phyloP scores from a whole-genome alignment of 106 monocot genomes.

The Dendrobium nobile region DNA sequence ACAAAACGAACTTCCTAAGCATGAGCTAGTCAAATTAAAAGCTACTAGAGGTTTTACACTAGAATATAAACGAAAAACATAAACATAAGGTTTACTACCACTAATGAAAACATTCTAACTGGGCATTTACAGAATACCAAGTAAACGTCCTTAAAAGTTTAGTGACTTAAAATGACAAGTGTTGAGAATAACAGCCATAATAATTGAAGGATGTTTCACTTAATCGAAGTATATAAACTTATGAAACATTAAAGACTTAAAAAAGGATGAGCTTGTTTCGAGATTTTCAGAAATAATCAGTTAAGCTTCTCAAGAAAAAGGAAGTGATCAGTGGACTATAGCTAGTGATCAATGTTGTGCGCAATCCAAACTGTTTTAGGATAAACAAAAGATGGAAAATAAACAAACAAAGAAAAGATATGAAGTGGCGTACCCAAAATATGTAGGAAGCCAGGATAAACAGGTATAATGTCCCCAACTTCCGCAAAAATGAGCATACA shows the following conservation, averaged over 20 bases:
- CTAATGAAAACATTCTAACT: neutral
- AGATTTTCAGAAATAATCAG: neutral
- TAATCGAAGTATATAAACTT: neutral
- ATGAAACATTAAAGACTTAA: neutral
- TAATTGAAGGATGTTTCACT: neutral
- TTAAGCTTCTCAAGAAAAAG: neutral
- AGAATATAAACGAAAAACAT: neutral
- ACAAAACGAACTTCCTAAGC: neutral
- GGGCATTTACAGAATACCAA: neutral
- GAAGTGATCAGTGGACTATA: neutral
- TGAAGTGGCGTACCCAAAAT: constrained; percentile 55
- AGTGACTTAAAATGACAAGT: neutral
- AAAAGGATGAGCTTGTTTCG: neutral
- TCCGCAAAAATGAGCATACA: constrained; percentile 98
- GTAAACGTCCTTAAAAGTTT: neutral
- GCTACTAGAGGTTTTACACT: neutral
- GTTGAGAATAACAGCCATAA: neutral
- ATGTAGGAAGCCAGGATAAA: constrained; percentile 95
- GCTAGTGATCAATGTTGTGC: neutral
- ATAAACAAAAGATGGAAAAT: neutral
- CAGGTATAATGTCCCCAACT: constrained; percentile 99
- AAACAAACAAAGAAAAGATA: neutral
- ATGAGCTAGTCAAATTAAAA: neutral
- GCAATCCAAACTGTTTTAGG: neutral
- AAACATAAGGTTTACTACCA: neutral